Conservation (phyloP, 768 basidiomycete genomes). For the Suillus occidentalis region DNA sequence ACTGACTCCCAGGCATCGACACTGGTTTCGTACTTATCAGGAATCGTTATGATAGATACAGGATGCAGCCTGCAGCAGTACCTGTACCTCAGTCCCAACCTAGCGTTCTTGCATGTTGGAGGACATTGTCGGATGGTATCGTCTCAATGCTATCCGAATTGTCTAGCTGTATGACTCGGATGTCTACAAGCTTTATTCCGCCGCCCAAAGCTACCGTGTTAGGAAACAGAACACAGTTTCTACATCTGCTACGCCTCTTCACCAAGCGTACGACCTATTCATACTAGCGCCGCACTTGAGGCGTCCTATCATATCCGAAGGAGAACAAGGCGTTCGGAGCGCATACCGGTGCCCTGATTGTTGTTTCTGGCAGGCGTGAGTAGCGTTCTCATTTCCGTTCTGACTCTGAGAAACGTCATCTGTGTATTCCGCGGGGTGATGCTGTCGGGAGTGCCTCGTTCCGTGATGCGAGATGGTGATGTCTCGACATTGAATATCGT, state of each 20-base stretch:
- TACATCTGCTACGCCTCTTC: not conserved
- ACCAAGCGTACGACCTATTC: not conserved
- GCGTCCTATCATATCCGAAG: not conserved
- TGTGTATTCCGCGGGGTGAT: not conserved
- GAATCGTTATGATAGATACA: not conserved
- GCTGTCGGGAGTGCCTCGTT: no score
- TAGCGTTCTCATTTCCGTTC: not conserved
- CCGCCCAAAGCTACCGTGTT: not conserved
- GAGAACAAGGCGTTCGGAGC: not conserved
- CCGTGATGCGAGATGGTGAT: not conserved
- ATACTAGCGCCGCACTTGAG: not conserved
- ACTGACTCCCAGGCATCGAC: not conserved
- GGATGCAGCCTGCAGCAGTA: not conserved
- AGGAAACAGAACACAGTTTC: not conserved
- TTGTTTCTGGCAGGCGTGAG: not conserved
- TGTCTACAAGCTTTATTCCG: not conserved
- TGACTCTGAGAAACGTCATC: not conserved
- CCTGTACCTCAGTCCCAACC: not conserved
- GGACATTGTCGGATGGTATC: not conserved
- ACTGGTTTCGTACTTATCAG: not conserved
- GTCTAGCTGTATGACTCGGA: not conserved
- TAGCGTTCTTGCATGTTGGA: not conserved
- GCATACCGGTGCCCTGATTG: not conserved
- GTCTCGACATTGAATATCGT: not conserved
- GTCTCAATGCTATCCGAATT: not conserved